These are phyloP conservation scores for Trichoderma guizhouense DNA, from an alignment of 2,329 filamentous ascomycete genomes.

Conservation along the genomic window DNA sequence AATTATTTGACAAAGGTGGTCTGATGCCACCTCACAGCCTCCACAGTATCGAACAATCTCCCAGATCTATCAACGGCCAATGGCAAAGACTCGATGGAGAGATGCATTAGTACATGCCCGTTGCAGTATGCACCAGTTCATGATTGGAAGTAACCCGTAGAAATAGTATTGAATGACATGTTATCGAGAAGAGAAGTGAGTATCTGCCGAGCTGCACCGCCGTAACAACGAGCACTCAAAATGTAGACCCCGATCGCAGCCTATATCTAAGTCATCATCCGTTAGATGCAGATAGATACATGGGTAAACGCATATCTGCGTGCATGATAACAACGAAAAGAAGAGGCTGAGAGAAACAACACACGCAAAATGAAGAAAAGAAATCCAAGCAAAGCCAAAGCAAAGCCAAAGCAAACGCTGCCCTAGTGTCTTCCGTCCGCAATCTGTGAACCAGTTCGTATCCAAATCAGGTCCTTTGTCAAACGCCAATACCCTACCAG, in stretches of 20 bases:
- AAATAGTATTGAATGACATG: not conserved
- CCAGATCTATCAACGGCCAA: not conserved
- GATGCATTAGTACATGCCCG: not conserved
- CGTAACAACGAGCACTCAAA: not conserved
- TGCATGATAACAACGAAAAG: not conserved
- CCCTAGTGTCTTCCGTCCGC: slow-evolving; percentile 13
- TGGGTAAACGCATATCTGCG: not conserved
- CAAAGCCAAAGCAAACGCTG: slow-evolving; percentile 7
- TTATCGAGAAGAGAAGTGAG: not conserved
- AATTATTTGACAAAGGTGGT: not conserved
- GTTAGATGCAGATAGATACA: slow-evolving; percentile 12
- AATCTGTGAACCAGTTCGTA: slow-evolving; percentile 14
- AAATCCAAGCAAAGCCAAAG: not conserved
- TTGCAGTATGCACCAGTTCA: not conserved
- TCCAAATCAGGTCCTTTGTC: not conserved
- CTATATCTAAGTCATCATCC: slow-evolving; percentile 4
- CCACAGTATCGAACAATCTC: not conserved
- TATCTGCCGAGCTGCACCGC: not conserved
- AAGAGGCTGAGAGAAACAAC: not conserved
- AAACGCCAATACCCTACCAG: slow-evolving; percentile 13
- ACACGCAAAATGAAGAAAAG: not conserved
- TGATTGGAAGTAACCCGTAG: not conserved
- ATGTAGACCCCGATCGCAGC: not conserved
- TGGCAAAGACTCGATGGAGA: not conserved
- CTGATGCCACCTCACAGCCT: slow-evolving; percentile 5